Evolutionary conservation across 2,329 filamentous ascomycete species (phyloP).

Genomic region (Whalleya microplaca): DNA sequence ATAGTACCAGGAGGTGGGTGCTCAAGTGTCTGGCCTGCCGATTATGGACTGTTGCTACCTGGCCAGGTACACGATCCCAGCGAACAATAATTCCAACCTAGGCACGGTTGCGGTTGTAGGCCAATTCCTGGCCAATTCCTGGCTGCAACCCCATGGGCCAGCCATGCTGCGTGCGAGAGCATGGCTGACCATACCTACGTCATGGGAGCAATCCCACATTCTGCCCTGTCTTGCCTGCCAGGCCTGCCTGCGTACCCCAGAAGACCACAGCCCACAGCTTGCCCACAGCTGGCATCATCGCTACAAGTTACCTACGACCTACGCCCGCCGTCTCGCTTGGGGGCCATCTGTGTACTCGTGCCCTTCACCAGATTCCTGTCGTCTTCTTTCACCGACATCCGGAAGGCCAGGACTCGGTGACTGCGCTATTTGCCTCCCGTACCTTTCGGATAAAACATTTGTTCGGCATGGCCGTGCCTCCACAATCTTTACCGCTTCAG

Average conservation of each 20-base stretch:
- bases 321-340: constrained; percentile 9
- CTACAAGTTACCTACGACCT: not conserved
- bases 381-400: constrained; percentile 20
- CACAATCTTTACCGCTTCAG: constrained; percentile 25
- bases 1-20: constrained; percentile 12
- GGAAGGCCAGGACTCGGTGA: constrained; percentile 25
- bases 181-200: constrained; percentile 14
- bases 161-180: not conserved
- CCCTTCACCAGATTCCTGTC: constrained; percentile 3
- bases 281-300: not conserved
- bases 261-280: constrained; percentile 17
- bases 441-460: constrained; percentile 29
- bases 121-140: too few species aligned
- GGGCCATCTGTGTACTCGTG: constrained; percentile 5
- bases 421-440: constrained; percentile 22
- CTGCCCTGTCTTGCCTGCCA: constrained; percentile 15
- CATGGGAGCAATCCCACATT: constrained; percentile 29
- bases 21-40: constrained; percentile 4
- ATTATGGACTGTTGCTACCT: constrained; percentile 19
- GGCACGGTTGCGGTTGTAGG: not conserved
- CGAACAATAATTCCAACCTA: not conserved
- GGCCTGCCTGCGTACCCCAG: constrained; percentile 11
- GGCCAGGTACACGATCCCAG: not conserved
- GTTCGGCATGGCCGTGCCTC: constrained; percentile 35
- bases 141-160: not conserved